Percentiles rank a stretch among this genome's conserved stretches.
Conservation (phyloP, 352 stramenopile species). For the Peronospora belbahrii region DNA sequence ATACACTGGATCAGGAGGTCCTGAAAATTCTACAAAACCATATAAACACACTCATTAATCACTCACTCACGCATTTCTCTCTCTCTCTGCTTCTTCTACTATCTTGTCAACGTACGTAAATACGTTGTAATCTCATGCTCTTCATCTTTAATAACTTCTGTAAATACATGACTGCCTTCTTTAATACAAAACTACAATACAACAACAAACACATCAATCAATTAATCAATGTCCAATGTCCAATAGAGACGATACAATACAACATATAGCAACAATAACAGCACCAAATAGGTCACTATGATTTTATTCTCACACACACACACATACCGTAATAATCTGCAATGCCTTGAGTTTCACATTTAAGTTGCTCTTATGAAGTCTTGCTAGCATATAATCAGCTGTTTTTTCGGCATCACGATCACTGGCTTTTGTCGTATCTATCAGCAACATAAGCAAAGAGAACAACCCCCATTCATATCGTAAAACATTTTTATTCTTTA, state of each 20-base stretch:
- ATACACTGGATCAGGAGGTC: conserved; percentile 63
- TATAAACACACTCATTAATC: background rate
- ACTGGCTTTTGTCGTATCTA: conserved; percentile 55
- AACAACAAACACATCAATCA: background rate
- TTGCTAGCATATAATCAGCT: conserved; percentile 65
- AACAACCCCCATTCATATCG: too few species aligned
- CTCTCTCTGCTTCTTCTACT: background rate
- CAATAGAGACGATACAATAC: too few species aligned
- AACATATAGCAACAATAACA: too few species aligned
- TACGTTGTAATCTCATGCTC: conserved; percentile 62
- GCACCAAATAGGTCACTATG: too few species aligned
- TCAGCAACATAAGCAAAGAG: conserved; percentile 5
- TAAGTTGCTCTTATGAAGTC: conserved; percentile 75
- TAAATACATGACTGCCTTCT: conserved; percentile 58
- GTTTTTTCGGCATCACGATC: conserved; percentile 68
- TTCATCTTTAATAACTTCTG: conserved; percentile 53
- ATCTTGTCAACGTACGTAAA: conserved; percentile 56
- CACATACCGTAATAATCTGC: conserved; percentile 71
- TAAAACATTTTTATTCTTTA: background rate
- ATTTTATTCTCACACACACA: too few species aligned
- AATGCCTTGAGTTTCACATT: conserved; percentile 83
- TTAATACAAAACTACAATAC: conserved; percentile 63
- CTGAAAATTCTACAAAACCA: conserved; percentile 53
- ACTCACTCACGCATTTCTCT: background rate
- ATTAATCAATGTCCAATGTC: too few species aligned